Evolutionary conservation across 352 stramenopile species (phyloP), one percentile per base, ranked within the genome.

Genomic region (Pythium guiyangense): DNA sequence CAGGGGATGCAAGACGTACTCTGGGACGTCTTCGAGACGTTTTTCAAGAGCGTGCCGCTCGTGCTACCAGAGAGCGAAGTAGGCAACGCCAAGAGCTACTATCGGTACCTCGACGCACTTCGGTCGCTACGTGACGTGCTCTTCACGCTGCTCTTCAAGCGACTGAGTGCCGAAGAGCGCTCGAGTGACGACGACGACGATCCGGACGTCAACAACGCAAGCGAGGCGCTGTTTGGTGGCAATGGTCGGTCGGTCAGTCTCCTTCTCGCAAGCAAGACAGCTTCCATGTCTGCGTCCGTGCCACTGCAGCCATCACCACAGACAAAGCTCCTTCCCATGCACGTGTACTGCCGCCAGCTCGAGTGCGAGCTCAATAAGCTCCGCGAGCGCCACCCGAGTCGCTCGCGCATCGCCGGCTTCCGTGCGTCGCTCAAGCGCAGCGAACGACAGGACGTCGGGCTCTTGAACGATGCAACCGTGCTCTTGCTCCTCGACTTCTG

Each of bases 401-500:
- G 15, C 57, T 67, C 34, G 25, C 64, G 31, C 40, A 46, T 52
- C 43, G 49, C 40, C 11, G 50, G 57, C 8, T 58, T 49, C 26
- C 57, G 49, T 9, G 45, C 26, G 46, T 48, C 42, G 39, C 63
- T 57, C 29, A 74, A 50, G n/a, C 43, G 42, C 53, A 56, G 52
- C 48, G 66, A 72, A 37, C 57, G 35, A 2, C 42, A 63, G 17
- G 74, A 87, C 48, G 51, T 76, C 0, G 82, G 79, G 0, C 56
- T 90, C 11, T 29, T 92, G 8, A 64, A 84, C 27, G 74, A 88
- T 47, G 64, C 70, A 18, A 90, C 82, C 0, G 63, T 88, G n/a
- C 59, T 71, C 50, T 63, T 89, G 25, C 56, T 92, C 11, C 63
- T 89, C 14, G 69, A 86, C 51, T 89, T 86, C 64, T 90, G 76